Percentiles rank a stretch among this genome's conserved stretches.
phyloP scores from a whole-genome alignment of 192 early-diverging fungal species.

The Coemansia sp. region DNA sequence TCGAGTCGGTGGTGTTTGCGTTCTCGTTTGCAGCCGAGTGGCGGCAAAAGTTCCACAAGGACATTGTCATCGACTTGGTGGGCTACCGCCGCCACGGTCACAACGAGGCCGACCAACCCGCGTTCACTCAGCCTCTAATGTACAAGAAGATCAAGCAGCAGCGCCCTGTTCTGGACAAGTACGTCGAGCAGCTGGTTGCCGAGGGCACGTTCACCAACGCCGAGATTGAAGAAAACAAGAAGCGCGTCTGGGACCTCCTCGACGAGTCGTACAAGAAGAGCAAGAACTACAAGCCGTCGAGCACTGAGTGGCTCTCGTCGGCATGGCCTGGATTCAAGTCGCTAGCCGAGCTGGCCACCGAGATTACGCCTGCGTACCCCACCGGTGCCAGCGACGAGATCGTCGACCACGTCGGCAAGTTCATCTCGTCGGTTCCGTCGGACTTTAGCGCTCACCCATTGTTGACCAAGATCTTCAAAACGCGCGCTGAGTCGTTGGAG shows the following conservation, averaged over 20 bases:
- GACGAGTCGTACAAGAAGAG: constrained; percentile 90
- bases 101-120: constrained; percentile 99
- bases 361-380: constrained; percentile 65
- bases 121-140: constrained; percentile 98
- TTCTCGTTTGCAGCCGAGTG: constrained; percentile 95
- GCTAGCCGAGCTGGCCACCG: constrained; percentile 72
- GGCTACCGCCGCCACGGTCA: constrained; percentile 98
- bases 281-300: constrained; percentile 86
- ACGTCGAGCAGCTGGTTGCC: constrained; percentile 77
- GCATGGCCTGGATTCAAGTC: constrained; percentile 88
- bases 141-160: constrained; percentile 89
- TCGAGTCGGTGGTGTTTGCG: constrained; percentile 93
- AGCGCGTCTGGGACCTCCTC: constrained; percentile 87
- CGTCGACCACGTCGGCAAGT: constrained; percentile 80
- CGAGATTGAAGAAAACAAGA: constrained; percentile 87
- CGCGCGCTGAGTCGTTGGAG: constrained; percentile 78
- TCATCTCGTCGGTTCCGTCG: constrained; percentile 76
- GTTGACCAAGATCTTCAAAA: constrained; percentile 81
- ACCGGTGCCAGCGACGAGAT: constrained; percentile 76
- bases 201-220: constrained; percentile 83
- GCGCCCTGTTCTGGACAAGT: constrained; percentile 80
- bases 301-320: constrained; percentile 94
- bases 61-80: constrained; percentile 95
- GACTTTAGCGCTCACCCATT: constrained; percentile 87
- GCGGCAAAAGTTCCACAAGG: constrained; percentile 94